These are phyloP conservation scores for Alloascoidea hylecoeti DNA, from an alignment of 805 yeast genomes.

Conservation along the genomic window DNA sequence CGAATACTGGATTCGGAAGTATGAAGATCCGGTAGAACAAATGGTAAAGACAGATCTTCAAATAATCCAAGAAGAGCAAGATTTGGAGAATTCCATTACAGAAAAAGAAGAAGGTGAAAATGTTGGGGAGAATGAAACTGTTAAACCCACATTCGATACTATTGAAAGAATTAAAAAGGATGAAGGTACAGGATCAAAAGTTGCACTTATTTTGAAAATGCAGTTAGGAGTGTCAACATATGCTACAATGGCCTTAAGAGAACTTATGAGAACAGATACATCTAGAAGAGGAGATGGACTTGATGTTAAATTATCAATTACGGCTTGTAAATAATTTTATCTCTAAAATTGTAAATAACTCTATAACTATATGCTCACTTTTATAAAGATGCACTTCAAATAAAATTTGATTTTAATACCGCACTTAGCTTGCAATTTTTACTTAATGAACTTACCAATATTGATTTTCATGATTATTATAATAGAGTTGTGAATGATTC, in stretches of 20 bases:
- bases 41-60: slow-evolving; percentile 72
- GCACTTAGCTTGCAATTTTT: too few relatives aligned
- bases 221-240: slow-evolving; percentile 78
- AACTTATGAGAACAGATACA: slow-evolving; percentile 61
- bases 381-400: neutral
- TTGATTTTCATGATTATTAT: too few relatives aligned
- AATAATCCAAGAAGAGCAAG: slow-evolving; percentile 24
- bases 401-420: neutral
- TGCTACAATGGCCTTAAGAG: slow-evolving; percentile 96
- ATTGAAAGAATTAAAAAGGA: slow-evolving; percentile 12
- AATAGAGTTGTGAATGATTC: too few relatives aligned
- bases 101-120: slow-evolving; percentile 7
- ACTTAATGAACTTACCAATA: too few relatives aligned
- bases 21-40: slow-evolving; percentile 51
- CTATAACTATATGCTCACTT: neutral
- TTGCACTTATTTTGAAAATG: slow-evolving; percentile 65
- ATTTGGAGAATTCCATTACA: slow-evolving; percentile 6
- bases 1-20: slow-evolving; percentile 47
- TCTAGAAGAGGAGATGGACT: slow-evolving; percentile 13
- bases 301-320: slow-evolving; percentile 6
- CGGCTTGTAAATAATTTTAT: slow-evolving; percentile 1
- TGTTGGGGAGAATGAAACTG: slow-evolving; percentile 13
- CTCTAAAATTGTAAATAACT: neutral
- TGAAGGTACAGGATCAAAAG: slow-evolving; percentile 27
- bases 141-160: slow-evolving; percentile 15